Base-by-base conservation (phyloP, 2,329 filamentous ascomycete species). In the Trichoderma sp. region DNA sequence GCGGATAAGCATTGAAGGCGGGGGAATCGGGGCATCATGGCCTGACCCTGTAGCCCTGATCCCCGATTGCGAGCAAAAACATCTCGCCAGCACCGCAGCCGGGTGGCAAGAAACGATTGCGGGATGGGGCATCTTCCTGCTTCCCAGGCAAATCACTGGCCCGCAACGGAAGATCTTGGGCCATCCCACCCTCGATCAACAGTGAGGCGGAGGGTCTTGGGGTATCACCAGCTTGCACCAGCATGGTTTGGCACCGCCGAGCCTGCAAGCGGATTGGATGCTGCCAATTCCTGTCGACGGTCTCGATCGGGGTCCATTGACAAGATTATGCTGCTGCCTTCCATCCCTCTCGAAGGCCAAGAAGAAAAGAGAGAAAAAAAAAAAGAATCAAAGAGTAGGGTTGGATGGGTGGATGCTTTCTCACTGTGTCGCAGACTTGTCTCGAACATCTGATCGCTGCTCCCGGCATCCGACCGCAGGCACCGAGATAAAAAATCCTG, bases 241-340 rank as follows among this genome's bases (percentile, higher is more conserved):
- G 56, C 56, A 11, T 53, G 45, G 45, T 53, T 3, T 53, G 45
- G 45, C 45, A 53, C n/a, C 18, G 45, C 18, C 8, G 45, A 41
- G 31, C 41, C 68, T 71, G 68, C 68, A 71, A 53, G 35, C 68
- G 68, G 56, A 71, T 71, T 71, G 68, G 68, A 45, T 62, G 68
- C 38, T 63, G 38, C 59, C 59, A 71, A 63, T 71, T 71, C 38
- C 68, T 63, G 38, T 21, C 68, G 27, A 50, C 68, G 68, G 50
- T 63, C 68, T 71, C 68, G 68, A 63, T 71, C 68, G 56, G 63
- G 41, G 64, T 29, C 64, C 16, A 67, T 53, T 31, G 41, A 29
- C 41, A 59, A 35, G 56, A 71, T 62, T 27, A 38, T 31, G 27
- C 56, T 29, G 27, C 62, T 24, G 9, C 18, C 14, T 33, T 21